These are phyloP conservation scores for Polygonum maritimum DNA, from an alignment of 148 eudicot species.

Conservation along the genomic window DNA sequence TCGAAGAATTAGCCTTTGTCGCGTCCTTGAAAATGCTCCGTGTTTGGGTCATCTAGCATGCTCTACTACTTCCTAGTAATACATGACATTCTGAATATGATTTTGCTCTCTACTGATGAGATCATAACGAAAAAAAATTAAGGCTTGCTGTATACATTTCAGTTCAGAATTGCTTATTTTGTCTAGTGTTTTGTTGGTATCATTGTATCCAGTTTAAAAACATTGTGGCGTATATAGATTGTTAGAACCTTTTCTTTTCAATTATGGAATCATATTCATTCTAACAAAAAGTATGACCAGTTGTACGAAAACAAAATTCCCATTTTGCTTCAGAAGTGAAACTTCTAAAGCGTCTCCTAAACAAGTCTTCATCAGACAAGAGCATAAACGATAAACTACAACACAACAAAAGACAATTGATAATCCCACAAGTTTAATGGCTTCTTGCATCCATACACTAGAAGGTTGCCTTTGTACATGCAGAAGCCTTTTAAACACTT, in stretches of 20 bases:
- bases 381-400: not conserved
- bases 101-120: slow-evolving; percentile 10
- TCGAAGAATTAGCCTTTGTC: slow-evolving; percentile 10
- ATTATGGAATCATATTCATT: not conserved
- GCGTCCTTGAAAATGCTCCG: not conserved
- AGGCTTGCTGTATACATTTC: not conserved
- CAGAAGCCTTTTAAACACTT: not conserved
- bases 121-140: not conserved
- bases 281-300: not conserved
- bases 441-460: slow-evolving; percentile 7
- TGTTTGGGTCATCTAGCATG: not conserved
- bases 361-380: not conserved
- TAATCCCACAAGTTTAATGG: not conserved
- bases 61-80: not conserved
- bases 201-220: not conserved
- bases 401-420: not conserved
- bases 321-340: not conserved
- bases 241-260: not conserved
- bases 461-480: slow-evolving; percentile 1
- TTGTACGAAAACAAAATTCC: not conserved
- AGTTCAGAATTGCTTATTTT: not conserved
- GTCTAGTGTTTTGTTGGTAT: slow-evolving; percentile 3
- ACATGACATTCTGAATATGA: slow-evolving; percentile 20
- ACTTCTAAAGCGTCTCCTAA: not conserved
- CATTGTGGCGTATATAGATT: slow-evolving; percentile 9